Evolutionary conservation across 352 stramenopile species (phyloP).

Genomic region (Globisporangium acanthophoron): DNA sequence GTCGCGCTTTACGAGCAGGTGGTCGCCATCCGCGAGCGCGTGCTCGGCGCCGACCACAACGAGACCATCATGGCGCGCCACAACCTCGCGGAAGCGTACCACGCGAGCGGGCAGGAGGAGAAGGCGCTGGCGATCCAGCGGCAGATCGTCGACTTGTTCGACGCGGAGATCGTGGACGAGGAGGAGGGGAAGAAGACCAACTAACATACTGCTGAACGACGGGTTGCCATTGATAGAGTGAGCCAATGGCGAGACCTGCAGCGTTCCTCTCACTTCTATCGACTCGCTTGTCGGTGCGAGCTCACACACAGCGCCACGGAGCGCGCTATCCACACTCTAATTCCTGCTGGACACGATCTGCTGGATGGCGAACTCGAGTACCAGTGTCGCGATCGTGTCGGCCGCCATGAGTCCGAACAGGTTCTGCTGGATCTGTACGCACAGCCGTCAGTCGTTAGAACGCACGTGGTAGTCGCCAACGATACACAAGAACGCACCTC

Average conservation of each 20-base stretch:
- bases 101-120: constrained; percentile 68
- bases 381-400: constrained; percentile 44
- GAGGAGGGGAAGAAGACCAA: neutral
- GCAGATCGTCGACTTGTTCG: constrained; percentile 74
- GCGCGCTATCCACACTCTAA: neutral
- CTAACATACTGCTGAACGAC: neutral
- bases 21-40: constrained; percentile 49
- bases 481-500: constrained; percentile 30
- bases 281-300: no score
- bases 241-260: neutral
- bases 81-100: constrained; percentile 77
- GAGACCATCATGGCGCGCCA: constrained; percentile 81
- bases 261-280: no score
- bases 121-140: constrained; percentile 76
- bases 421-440: constrained; percentile 27
- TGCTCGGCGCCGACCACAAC: constrained; percentile 61
- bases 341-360: constrained; percentile 7
- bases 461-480: constrained; percentile 6
- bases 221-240: no score
- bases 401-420: constrained; percentile 49
- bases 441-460: constrained; percentile 6
- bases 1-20: constrained; percentile 66
- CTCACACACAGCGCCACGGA: no score
- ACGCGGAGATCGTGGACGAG: constrained; percentile 30
- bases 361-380: constrained; percentile 32